Conservation (phyloP, 768 basidiomycete species). For the Termitomyces titanicus region DNA sequence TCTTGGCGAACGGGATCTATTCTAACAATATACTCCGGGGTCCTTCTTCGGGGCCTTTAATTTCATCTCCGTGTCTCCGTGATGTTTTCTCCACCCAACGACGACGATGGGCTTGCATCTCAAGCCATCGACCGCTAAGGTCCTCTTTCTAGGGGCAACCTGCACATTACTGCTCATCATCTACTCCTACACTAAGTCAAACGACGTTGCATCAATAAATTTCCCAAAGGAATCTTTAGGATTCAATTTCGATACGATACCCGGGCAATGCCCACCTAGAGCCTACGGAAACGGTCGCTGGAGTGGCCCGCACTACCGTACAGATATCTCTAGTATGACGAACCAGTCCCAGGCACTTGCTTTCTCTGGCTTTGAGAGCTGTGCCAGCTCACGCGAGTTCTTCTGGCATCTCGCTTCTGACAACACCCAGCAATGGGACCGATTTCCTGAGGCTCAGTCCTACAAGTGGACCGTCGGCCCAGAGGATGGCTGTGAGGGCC, state of each 20-base stretch:
- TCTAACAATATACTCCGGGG: no score
- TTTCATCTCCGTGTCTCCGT: neutral
- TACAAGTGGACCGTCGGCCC: constrained; percentile 52
- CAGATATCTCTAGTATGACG: constrained; percentile 31
- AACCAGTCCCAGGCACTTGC: constrained; percentile 38
- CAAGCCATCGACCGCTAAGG: constrained; percentile 17
- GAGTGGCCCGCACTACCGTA: constrained; percentile 29
- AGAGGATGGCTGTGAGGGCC: constrained; percentile 31
- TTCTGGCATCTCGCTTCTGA: constrained; percentile 62
- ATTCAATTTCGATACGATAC: constrained; percentile 8
- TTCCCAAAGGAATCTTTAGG: neutral
- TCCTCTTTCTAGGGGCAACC: constrained; percentile 16
- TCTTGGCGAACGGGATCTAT: no score
- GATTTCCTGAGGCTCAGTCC: constrained; percentile 50
- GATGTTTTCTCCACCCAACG: neutral
- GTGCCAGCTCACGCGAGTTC: constrained; percentile 59
- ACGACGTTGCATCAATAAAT: constrained; percentile 1
- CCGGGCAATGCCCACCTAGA: constrained; percentile 25
- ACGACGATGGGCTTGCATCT: constrained; percentile 15
- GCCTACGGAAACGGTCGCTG: constrained; percentile 36
- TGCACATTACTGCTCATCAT: constrained; percentile 21
- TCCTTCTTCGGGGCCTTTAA: neutral
- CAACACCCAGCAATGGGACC: constrained; percentile 39
- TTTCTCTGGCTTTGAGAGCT: constrained; percentile 58
- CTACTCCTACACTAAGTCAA: constrained; percentile 19